Base-by-base conservation (phyloP, 2,329 filamentous ascomycete species). In the Pyrenochaeta sp. region DNA sequence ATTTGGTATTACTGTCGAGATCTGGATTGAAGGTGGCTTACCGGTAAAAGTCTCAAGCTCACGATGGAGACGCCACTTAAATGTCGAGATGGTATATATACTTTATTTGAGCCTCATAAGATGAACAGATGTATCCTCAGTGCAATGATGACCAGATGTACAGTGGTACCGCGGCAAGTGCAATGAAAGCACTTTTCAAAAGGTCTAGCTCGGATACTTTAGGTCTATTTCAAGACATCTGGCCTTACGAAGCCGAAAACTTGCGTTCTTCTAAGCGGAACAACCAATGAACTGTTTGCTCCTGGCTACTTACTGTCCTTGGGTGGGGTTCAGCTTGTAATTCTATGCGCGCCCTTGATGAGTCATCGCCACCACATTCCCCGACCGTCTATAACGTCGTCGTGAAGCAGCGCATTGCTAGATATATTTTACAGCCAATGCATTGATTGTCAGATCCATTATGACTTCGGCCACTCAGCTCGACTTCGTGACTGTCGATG, bases 401-500 rank as follows among this genome's bases (percentile, higher is more conserved):
- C 10, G 6, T 32, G 8, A 43, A 12, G n/a, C 36, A 8, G 3
- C 37, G 27, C 9, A 9, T 12, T n/a, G 4, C 13, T 9, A 13
- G 25, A 12, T 32, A 28, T 24, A n/a, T 5, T 43, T 19, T 15
- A 43, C 22, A 43, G 10, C 9, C 19, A 43, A 43, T 25, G 15
- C 3, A 32, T 50, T 50, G 1, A 45, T 19, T n/a, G 28, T 50
- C 43, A 32, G 4, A 22, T 15, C 25, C 57, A 46, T n/a, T 40
- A 67, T 71, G 67, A 46, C 61, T 24, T 58, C 64, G 10, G 10
- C 52, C 8, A 46, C 57, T n/a, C 60, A 69, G 37, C 71, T 77
- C 46, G 62, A 73, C 13, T 79, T 75, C 58, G 67, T 70, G 6
- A 82, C 79, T 7, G 61, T 82, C 32, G 74, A 81, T 59, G 83